Conservation (phyloP, 1,284 basidiomycete genomes). For the Ustilago loliicola region DNA sequence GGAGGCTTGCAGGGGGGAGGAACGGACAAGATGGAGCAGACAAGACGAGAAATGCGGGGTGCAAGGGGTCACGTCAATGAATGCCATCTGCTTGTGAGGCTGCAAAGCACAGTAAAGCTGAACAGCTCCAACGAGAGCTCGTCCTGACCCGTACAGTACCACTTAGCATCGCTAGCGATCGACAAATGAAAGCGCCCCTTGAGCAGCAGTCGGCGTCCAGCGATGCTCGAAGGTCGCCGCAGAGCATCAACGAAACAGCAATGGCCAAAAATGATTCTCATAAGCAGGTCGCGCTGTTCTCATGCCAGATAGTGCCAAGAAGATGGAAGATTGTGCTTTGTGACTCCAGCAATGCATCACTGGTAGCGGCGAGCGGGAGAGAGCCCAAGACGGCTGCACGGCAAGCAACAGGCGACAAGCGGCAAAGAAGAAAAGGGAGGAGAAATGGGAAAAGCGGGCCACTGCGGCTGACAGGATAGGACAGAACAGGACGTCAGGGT, state of each 20-base stretch:
- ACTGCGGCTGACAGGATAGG: slow-evolving; percentile 13
- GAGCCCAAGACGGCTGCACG: neutral
- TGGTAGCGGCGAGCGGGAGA: neutral
- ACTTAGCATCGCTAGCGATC: neutral
- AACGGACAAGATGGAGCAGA: slow-evolving; percentile 11
- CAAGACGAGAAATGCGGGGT: slow-evolving; percentile 45
- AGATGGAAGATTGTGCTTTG: neutral
- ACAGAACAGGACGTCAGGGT: neutral
- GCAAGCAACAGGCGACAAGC: slow-evolving; percentile 5
- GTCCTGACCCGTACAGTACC: neutral
- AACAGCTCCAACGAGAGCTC: neutral
- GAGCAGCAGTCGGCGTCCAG: neutral
- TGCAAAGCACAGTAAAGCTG: slow-evolving; percentile 16
- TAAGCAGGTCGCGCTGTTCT: neutral
- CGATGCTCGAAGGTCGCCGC: too few species aligned
- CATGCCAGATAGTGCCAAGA: neutral
- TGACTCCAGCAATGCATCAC: neutral
- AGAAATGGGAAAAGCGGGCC: neutral
- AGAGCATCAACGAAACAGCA: neutral
- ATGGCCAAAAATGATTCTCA: neutral
- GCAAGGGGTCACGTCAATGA: slow-evolving; percentile 54
- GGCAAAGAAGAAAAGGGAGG: slow-evolving; percentile 1
- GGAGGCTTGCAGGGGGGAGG: slow-evolving; percentile 35
- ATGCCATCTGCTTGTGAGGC: slow-evolving; percentile 25
- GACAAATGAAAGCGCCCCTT: neutral